A percentile compares a stretch with the other conserved stretches of the same genome.
Evolutionary conservation across 495 filamentous ascomycete species (phyloP).

Genomic region (Tuber umbilicatum): DNA sequence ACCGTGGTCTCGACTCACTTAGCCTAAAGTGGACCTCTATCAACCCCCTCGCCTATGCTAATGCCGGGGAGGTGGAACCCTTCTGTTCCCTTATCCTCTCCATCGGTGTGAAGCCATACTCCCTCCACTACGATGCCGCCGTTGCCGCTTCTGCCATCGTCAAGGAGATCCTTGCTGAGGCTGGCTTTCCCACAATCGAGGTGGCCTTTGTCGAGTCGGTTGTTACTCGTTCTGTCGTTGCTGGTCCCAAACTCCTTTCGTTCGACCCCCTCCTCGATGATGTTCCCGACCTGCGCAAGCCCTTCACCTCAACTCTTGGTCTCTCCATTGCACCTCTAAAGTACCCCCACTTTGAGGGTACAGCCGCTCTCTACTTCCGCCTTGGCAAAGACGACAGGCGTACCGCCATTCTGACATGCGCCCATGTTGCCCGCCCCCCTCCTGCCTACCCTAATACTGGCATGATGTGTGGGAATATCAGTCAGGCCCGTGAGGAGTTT

Average conservation of each 20-base stretch:
- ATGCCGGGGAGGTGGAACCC: constrained; percentile 2
- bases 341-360: constrained; percentile 9
- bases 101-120: constrained; percentile 7
- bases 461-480: too few relatives aligned
- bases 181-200: constrained; percentile 16
- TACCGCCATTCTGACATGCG: too few relatives aligned
- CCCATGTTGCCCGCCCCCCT: too few relatives aligned
- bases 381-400: too few relatives aligned
- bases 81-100: constrained; percentile 7
- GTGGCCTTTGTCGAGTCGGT: constrained; percentile 14
- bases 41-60: constrained; percentile 2
- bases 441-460: too few relatives aligned
- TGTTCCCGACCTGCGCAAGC: constrained; percentile 14
- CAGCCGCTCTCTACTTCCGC: too few relatives aligned
- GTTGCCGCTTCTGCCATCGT: neutral
- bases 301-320: constrained; percentile 11
- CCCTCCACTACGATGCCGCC: neutral
- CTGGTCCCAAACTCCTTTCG: constrained; percentile 10
- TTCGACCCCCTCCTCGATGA: constrained; percentile 17
- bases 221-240: constrained; percentile 5
- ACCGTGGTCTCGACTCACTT: neutral
- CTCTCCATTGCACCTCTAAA: constrained; percentile 18
- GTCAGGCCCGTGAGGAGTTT: too few relatives aligned
- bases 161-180: constrained; percentile 8
- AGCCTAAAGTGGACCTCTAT: neutral